Evolutionary conservation across 768 basidiomycete species (phyloP).

Genomic region (Exsudoporus frostii): DNA sequence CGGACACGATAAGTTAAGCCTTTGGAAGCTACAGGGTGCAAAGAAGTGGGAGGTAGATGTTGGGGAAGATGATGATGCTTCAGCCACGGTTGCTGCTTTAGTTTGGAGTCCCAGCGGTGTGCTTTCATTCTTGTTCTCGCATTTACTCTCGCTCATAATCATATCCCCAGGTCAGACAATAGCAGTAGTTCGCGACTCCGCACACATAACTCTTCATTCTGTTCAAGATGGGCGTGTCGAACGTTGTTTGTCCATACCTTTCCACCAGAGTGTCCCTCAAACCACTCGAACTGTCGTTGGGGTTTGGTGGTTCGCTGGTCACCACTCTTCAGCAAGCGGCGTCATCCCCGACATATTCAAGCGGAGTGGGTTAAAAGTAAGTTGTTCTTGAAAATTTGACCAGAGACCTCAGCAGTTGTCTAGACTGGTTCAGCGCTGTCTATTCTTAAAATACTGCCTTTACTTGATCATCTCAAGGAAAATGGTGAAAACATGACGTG

Average conservation of each 20-base stretch:
- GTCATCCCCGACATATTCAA: slow-evolving; percentile 76
- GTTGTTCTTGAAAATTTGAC: slow-evolving; percentile 17
- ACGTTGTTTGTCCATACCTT: slow-evolving; percentile 41
- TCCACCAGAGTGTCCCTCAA: slow-evolving; percentile 11
- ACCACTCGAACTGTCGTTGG: slow-evolving; percentile 37
- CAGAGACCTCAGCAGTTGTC: slow-evolving; percentile 7
- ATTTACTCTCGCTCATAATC: slow-evolving; percentile 2
- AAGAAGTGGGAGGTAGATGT: slow-evolving; percentile 83
- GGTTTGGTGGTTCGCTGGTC: slow-evolving; percentile 74
- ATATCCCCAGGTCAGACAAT: slow-evolving; percentile 56
- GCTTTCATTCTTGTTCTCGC: slow-evolving; percentile 8
- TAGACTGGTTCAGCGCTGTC: slow-evolving; percentile 80
- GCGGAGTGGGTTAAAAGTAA: slow-evolving; percentile 60
- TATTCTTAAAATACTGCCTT: slow-evolving; percentile 62
- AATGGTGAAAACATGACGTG: slow-evolving; percentile 67
- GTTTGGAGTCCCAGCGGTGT: slow-evolving; percentile 85
- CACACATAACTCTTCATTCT: slow-evolving; percentile 67
- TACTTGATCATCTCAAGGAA: slow-evolving; percentile 68
- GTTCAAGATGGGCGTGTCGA: slow-evolving; percentile 70
- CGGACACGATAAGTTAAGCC: slow-evolving; percentile 63
- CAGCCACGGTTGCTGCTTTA: slow-evolving; percentile 51
- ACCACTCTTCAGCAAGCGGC: slow-evolving; percentile 36
- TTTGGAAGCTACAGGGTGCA: slow-evolving; percentile 79
- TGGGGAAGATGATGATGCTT: slow-evolving; percentile 42
- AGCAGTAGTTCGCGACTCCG: slow-evolving; percentile 68